Evolutionary conservation across 192 early-diverging fungal genomes (phyloP), one percentile per base, ranked within the genome.

Genomic region (Cetraspora pellucida): DNA sequence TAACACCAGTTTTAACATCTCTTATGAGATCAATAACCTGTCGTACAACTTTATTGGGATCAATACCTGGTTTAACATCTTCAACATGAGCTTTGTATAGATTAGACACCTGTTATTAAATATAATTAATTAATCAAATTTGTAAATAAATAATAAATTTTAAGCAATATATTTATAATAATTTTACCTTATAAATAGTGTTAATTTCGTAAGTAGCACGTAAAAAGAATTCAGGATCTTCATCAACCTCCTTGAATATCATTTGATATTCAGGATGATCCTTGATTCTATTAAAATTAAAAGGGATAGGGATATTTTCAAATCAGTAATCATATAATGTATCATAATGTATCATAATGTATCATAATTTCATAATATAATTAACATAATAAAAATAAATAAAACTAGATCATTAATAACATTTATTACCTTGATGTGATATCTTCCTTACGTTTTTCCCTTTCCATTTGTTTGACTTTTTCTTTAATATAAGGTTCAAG

Each of bases 191-290:
- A 64, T 52, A 76, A 23, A 76, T 76, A n/a, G 74, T 66, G 13
- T 14, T 49, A n/a, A 76, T 76, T 43, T 76, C 74, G 25, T 76
- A 76, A 6, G 74, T 58, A 31, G 44, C 44, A 31, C 74, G 44
- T 66, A 76, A 54, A 37, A 76, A 76, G 74, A 76, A 76, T 25
- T 76, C 74, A 0, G 74, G 46, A 54, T 76, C 74, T 54, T 76
- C 74, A 55, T 76, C 63, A 17, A 76, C 30, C 37, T 76, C 61
- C 46, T 30, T 76, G 45, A 76, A 76, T 19, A 76, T 66, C n/a
- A 46, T 27, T 43, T 76, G 74, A 44, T 58, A 76, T 37, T 54
- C 47, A 3, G 60, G 61, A 65, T 76, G 52, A n/a, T 76, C 49
- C 54, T 76, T 76, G 19, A 76, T 76, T 30, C 74, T 76, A 28